phyloP scores from a whole-genome alignment of 2,329 filamentous ascomycete genomes.

The Aspergillus quadrilineatus region DNA sequence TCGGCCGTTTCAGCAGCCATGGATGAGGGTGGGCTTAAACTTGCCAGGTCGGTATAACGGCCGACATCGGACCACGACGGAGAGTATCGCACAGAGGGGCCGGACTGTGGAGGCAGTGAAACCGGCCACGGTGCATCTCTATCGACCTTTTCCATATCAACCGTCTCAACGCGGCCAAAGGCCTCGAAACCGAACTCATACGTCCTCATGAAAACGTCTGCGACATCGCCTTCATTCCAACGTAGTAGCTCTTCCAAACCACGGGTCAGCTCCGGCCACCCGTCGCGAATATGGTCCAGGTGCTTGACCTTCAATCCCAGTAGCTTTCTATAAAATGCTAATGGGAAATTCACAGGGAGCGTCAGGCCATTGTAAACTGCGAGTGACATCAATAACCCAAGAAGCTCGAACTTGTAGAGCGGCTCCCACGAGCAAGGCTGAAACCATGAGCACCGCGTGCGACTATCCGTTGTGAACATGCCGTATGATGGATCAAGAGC shows the following conservation, averaged over 20 bases:
- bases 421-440: conserved; percentile 77
- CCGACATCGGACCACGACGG: conserved; percentile 26
- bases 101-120: conserved; percentile 9
- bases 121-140: conserved; percentile 39
- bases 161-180: conserved; percentile 54
- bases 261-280: conserved; percentile 78
- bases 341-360: conserved; percentile 83
- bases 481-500: conserved; percentile 75
- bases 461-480: conserved; percentile 72
- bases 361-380: conserved; percentile 93
- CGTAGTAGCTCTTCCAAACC: conserved; percentile 71
- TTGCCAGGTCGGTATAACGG: conserved; percentile 19
- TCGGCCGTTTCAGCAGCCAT: conserved; percentile 23
- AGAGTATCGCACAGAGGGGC: conserved; percentile 11
- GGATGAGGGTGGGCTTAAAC: conserved; percentile 24
- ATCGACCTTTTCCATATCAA: conserved; percentile 53
- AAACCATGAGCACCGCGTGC: conserved; percentile 84
- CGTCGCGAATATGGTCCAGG: conserved; percentile 76
- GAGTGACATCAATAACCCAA: conserved; percentile 83
- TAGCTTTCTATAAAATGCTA: conserved; percentile 77
- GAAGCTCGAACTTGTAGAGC: conserved; percentile 83
- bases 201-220: conserved; percentile 77
- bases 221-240: conserved; percentile 78
- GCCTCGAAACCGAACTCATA: conserved; percentile 77
- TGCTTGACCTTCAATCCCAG: conserved; percentile 67